These are phyloP conservation scores for Pseudohyphozyma bogoriensis DNA, from an alignment of 768 basidiomycete genomes.

Conservation along the genomic window DNA sequence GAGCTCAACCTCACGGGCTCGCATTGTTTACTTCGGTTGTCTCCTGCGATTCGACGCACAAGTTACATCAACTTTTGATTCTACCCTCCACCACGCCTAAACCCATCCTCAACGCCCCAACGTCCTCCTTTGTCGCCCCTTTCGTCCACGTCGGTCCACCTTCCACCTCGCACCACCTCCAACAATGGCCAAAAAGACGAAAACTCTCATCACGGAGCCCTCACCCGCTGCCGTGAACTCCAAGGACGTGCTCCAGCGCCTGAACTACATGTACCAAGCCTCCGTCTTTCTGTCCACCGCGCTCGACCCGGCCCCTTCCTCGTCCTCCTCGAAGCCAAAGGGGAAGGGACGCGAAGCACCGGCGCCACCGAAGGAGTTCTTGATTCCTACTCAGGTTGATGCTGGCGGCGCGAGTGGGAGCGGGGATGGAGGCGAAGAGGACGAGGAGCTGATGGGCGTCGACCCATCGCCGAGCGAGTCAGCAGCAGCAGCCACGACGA, in stretches of 20 bases:
- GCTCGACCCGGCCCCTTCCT: slow-evolving; percentile 45
- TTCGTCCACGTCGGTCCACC: too few relatives aligned
- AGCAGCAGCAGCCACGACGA: too few relatives aligned
- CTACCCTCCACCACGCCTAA: too few relatives aligned
- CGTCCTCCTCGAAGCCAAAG: slow-evolving; percentile 23
- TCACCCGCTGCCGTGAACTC: slow-evolving; percentile 43
- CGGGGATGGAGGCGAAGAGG: background rate
- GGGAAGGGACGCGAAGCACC: background rate
- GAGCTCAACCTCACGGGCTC: too few relatives aligned
- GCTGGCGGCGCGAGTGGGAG: background rate
- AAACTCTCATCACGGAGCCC: too few relatives aligned
- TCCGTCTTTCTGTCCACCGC: slow-evolving; percentile 53
- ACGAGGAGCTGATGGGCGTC: background rate
- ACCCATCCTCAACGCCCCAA: too few relatives aligned
- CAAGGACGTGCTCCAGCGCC: slow-evolving; percentile 66
- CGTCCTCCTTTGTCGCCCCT: too few relatives aligned
- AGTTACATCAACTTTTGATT: too few relatives aligned
- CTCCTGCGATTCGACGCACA: too few relatives aligned
- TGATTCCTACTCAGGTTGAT: background rate
- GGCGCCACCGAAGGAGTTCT: slow-evolving; percentile 2
- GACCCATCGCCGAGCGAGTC: background rate
- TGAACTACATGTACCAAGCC: slow-evolving; percentile 58
- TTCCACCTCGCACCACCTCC: too few relatives aligned
- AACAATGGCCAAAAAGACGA: too few relatives aligned
- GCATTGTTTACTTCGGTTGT: too few relatives aligned